Percentiles rank a stretch among this genome's conserved stretches.
Evolutionary conservation across 2,329 filamentous ascomycete genomes (phyloP).

Genomic region (Aspergillus thermomutatus): DNA sequence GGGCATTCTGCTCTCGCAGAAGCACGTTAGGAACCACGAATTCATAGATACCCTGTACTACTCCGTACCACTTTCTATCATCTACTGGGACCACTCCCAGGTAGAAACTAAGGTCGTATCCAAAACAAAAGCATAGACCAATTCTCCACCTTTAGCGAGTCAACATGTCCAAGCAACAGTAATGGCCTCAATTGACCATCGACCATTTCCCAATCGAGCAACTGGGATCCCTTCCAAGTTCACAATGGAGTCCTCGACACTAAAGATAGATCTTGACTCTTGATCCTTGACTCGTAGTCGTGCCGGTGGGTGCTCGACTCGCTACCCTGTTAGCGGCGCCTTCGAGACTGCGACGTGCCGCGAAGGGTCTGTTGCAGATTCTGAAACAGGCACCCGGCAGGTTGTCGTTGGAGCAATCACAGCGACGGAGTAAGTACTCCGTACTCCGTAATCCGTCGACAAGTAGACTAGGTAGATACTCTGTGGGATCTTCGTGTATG

Average conservation of each 20-base stretch:
- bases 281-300: not conserved
- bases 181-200: not conserved
- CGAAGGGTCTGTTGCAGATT: slow-evolving; percentile 12
- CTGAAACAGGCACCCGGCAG: slow-evolving; percentile 10
- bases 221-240: not conserved
- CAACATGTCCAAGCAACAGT: not conserved
- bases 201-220: not conserved
- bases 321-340: not conserved
- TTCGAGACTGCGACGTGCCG: not conserved
- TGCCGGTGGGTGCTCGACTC: not conserved
- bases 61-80: not conserved
- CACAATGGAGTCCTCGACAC: not conserved
- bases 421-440: not conserved
- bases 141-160: not conserved
- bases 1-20: not conserved
- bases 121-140: not conserved
- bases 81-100: not conserved
- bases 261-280: not conserved
- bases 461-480: not conserved
- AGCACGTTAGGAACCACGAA: not conserved
- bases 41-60: not conserved
- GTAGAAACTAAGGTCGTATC: not conserved
- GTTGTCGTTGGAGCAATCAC: not conserved
- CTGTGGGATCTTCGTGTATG: not conserved
- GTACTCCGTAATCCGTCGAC: not conserved